Percentiles rank a stretch among this genome's conserved stretches.
phyloP scores from a whole-genome alignment of 73 alveolate genomes.

The Tetrahymena malaccensis region DNA sequence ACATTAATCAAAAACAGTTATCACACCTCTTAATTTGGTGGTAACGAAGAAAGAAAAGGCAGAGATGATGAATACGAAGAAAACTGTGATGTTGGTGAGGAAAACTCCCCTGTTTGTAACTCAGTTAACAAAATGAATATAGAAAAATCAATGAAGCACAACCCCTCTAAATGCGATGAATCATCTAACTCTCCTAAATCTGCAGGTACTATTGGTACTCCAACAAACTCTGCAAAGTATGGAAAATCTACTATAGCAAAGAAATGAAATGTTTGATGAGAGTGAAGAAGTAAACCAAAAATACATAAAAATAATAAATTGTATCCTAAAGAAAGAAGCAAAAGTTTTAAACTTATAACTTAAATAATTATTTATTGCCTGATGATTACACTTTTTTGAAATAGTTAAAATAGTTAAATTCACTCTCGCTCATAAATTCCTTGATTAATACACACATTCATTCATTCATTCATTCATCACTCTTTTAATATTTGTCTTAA shows the following conservation, averaged over 20 bases:
- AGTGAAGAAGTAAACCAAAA: neutral
- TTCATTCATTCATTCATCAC: neutral
- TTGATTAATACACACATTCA: neutral
- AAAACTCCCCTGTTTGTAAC: neutral
- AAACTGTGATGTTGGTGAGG: neutral
- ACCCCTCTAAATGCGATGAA: neutral
- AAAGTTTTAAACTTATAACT: neutral
- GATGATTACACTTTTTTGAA: neutral
- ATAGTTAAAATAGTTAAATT: neutral
- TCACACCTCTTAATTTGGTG: neutral
- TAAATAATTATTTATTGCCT: too few relatives aligned
- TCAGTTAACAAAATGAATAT: neutral
- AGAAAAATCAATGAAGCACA: neutral
- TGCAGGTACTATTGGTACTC: slow-evolving; percentile 1
- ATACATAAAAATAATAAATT: neutral
- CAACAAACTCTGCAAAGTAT: neutral
- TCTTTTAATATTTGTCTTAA: neutral
- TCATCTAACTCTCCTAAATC: neutral
- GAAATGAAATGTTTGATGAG: neutral
- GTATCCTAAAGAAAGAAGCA: neutral
- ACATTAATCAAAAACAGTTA: neutral
- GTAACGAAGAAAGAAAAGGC: neutral
- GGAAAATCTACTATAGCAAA: neutral
- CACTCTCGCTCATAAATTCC: neutral
- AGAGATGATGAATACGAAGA: neutral